phyloP scores from a whole-genome alignment of 2,329 filamentous ascomycete genomes.

The Aspergillus intermedius region DNA sequence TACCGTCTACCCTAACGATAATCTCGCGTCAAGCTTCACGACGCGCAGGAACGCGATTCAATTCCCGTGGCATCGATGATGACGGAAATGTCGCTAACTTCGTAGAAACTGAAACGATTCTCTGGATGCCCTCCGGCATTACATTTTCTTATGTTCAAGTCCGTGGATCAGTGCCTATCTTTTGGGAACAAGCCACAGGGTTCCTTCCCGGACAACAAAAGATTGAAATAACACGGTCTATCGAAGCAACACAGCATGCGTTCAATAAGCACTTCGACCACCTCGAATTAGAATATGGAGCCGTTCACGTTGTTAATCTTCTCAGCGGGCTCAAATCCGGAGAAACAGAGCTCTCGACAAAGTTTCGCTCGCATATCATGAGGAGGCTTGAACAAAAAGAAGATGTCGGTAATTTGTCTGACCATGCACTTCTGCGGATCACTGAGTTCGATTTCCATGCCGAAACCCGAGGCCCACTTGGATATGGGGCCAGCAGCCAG shows the following conservation, averaged over 20 bases:
- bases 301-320: slow-evolving; percentile 86
- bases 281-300: slow-evolving; percentile 80
- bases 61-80: slow-evolving; percentile 94
- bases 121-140: slow-evolving; percentile 70
- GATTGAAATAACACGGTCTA: slow-evolving; percentile 80
- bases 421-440: slow-evolving; percentile 68
- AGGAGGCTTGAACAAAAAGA: slow-evolving; percentile 60
- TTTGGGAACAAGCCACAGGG: slow-evolving; percentile 91
- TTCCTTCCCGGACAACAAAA: slow-evolving; percentile 90
- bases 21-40: slow-evolving; percentile 88
- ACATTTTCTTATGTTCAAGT: slow-evolving; percentile 93
- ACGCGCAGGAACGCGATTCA: slow-evolving; percentile 90
- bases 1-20: slow-evolving; percentile 77
- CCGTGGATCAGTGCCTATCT: slow-evolving; percentile 86
- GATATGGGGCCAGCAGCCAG: slow-evolving; percentile 83
- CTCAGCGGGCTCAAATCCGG: slow-evolving; percentile 84
- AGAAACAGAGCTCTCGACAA: slow-evolving; percentile 73
- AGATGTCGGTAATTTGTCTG: slow-evolving; percentile 49
- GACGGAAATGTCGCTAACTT: slow-evolving; percentile 97
- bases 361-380: slow-evolving; percentile 71
- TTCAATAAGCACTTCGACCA: slow-evolving; percentile 92
- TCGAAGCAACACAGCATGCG: slow-evolving; percentile 84
- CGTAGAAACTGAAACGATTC: slow-evolving; percentile 93
- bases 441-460: slow-evolving; percentile 97
- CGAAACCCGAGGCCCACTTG: slow-evolving; percentile 76